Evolutionary conservation across 2,329 filamentous ascomycete genomes (phyloP), one percentile per base, ranked within the genome.

Genomic region (Phyllosticta capitalensis): DNA sequence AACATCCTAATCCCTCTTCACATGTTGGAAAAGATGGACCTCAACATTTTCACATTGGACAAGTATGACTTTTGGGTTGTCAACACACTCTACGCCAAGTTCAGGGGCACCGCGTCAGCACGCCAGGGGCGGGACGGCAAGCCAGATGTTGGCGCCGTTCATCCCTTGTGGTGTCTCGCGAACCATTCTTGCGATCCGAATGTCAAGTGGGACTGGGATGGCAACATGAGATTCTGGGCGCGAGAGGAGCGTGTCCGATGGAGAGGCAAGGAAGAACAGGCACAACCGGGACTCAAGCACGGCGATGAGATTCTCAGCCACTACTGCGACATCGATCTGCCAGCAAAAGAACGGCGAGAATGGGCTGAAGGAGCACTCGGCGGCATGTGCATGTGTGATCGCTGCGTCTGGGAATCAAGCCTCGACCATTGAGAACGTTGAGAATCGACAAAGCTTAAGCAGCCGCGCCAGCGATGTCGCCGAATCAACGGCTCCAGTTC

Each of bases 101-200:
- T 96, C 72, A 84, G 94, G 22, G 94, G 90, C 56, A 96, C 92
- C 0, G 94, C 94, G 0, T 95, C 90, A 1, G 92, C 92, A 4
- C 83, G 89, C 48, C 86, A 78, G 54, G 71, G 76, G 4, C 81
- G 81, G 0, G 89, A 92, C 63, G 89, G 91, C 2, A 84, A 89
- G 9, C 92, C 94, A 0, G 94, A 97, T 67, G 88, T 96, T 4
- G 90, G 90, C 26, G 92, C 92, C 26, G 92, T 97, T 26, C 92
- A 97, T 74, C 91, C 92, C 1, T 84, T 95, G 66, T 99, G 94
- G 91, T 97, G 92, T 74, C 79, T 97, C 28, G 92, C 92, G 26
- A 99, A 99, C 68, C 94, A 99, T 71, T 90, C 91, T 71, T 99
- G 94, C 74, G 86, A 96, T 69, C 94, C 94, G 9, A 96, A 96